Evolutionary conservation across 345 rosid species (phyloP), one percentile per base, ranked within the genome.

Genomic region (Eutrema japonicum): DNA sequence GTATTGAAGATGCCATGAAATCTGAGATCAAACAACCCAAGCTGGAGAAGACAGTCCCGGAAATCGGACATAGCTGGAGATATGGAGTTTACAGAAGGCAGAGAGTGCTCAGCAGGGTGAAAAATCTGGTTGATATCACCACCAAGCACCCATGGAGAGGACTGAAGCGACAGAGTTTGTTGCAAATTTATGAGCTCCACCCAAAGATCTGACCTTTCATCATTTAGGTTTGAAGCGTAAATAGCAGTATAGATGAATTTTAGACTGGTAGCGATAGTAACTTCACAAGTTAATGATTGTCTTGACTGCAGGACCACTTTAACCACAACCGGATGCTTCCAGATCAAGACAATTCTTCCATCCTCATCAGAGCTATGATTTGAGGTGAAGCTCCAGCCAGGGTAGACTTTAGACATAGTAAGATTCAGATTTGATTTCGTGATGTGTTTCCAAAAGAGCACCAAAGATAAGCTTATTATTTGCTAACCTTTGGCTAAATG

Each of bases 71-170:
- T 45, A 0, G 0, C 2, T 13, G 10, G 1, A 3, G 7, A 3
- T 0, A 13, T 0, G 2, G 3, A 1, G 4, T 45, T n/a, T 4
- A 45, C 18, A 4, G 3, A 13, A 1, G 49, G 2, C 2, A 0
- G 0, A 4, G 49, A 45, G 18, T 45, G 18, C 7, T 45, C 49
- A 1, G 1, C 2, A 3, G 2, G 18, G 3, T 45, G 49, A 4
- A 45, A 2, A 5, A 45, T 45, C 6, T 45, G 14, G 2, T 45
- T 45, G 18, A 45, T n/a, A 5, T 45, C 22, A 2, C 18, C 49
- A 4, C 14, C 18, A 0, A 45, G 2, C 1, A 45, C 0, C 16
- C 49, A 45, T 0, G 51, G 26, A 14, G 0, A 1, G 2, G 2
- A 7, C 0, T 14, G 0, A 3, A n/a, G 51, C 6, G 48, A 12